These are phyloP conservation scores for Fusarium transvaalense DNA, from an alignment of 2,329 filamentous ascomycete species.

Conservation along the genomic window DNA sequence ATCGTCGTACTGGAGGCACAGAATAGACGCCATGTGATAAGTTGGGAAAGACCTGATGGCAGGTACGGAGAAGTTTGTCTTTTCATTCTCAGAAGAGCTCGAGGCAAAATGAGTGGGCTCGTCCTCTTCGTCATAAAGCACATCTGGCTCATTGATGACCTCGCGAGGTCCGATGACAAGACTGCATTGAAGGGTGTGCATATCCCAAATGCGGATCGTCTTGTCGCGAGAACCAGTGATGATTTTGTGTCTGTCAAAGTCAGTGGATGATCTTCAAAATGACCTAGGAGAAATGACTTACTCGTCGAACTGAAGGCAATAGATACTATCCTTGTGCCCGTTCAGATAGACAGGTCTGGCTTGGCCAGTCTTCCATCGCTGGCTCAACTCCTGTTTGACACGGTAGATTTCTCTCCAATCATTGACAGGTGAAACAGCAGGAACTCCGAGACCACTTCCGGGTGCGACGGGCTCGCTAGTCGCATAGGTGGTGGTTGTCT, in stretches of 20 bases:
- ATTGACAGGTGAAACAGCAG: conserved; percentile 68
- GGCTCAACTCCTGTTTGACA: conserved; percentile 79
- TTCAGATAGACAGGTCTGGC: conserved; percentile 89
- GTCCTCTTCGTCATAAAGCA: conserved; percentile 66
- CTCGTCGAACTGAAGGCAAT: conserved; percentile 98
- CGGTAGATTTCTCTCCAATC: conserved; percentile 90
- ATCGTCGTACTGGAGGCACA: conserved; percentile 95
- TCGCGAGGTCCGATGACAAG: conserved; percentile 86
- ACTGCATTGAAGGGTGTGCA: conserved; percentile 86
- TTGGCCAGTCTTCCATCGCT: conserved; percentile 82
- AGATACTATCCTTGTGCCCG: conserved; percentile 95
- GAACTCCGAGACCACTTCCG: conserved; percentile 69
- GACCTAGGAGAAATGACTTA: conserved; percentile 63
- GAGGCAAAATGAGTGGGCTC: conserved; percentile 68
- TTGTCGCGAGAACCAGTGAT: conserved; percentile 96
- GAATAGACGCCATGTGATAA: conserved; percentile 91
- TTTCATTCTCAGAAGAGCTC: conserved; percentile 63
- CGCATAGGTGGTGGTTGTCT: conserved; percentile 71
- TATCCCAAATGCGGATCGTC: conserved; percentile 96
- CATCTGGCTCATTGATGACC: conserved; percentile 65
- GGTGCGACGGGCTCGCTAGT: conserved; percentile 65
- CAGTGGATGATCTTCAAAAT: conserved; percentile 46
- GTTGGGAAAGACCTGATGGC: conserved; percentile 67
- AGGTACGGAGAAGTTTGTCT: conserved; percentile 63
- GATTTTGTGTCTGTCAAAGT: conserved; percentile 79